Conservation (phyloP, 1,139 yeast species). For the Kurtzmaniella quercitrusa region DNA sequence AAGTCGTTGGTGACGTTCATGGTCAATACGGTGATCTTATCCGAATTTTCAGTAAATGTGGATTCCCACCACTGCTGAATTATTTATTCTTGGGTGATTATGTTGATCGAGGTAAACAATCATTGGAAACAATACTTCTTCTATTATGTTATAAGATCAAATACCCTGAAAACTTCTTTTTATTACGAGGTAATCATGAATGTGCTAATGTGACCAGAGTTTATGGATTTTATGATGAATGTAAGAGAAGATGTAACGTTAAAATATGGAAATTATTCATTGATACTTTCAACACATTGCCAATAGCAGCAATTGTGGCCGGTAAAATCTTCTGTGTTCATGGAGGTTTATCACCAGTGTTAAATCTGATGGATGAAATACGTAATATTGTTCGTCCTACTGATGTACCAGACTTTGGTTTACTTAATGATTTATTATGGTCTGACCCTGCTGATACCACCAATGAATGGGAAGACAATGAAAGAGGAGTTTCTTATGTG, state of each 20-base stretch:
- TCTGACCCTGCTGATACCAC: constrained; percentile 94
- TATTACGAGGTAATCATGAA: constrained; percentile 93
- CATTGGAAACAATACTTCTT: constrained; percentile 82
- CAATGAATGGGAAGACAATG: constrained; percentile 98
- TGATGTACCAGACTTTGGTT: constrained; percentile 94
- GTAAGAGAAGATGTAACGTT: constrained; percentile 87
- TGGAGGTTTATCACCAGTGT: constrained; percentile 92
- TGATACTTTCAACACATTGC: constrained; percentile 91
- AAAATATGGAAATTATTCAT: constrained; percentile 92
- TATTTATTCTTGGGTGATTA: constrained; percentile 92
- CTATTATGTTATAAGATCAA: constrained; percentile 89
- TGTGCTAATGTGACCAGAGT: constrained; percentile 95
- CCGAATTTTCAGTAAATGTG: constrained; percentile 90
- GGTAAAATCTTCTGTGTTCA: constrained; percentile 96
- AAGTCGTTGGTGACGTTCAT: constrained; percentile 96
- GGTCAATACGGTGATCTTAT: constrained; percentile 93
- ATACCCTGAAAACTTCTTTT: constrained; percentile 92
- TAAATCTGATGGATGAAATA: constrained; percentile 88
- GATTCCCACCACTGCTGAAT: constrained; percentile 95
- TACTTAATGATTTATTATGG: constrained; percentile 89
- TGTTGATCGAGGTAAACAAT: constrained; percentile 95
- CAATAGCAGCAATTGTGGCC: constrained; percentile 93
- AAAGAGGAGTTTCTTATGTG: constrained; percentile 95
- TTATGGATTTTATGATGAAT: constrained; percentile 95
- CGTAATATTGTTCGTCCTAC: constrained; percentile 90